Evolutionary conservation across 1,284 basidiomycete species (phyloP), one percentile per base, ranked within the genome.

Genomic region (Leccinum solheimii): DNA sequence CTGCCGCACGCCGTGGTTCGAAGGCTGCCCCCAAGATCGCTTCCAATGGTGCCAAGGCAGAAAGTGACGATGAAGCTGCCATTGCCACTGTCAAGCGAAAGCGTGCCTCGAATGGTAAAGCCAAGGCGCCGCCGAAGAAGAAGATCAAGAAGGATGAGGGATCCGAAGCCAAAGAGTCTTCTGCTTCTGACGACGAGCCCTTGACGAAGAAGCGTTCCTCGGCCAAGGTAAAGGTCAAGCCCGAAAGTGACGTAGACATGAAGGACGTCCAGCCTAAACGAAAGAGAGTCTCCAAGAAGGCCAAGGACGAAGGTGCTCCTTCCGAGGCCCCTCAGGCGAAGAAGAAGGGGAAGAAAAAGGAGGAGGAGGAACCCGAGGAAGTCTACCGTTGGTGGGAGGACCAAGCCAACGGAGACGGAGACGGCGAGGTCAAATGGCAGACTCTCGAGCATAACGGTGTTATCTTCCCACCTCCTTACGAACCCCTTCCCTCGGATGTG

Each of bases 401-500:
- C 51, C 82, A 89, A 68, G 80, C 79, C 23, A 80, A 87, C 62
- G 87, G 86, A 61, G 92, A 96, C 72, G 91, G 86, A 61, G 92
- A 96, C 72, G 91, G 86, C 5, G 82, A 86, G 30, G 81, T 86
- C 66, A 96, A 98, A 77, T 99, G 97, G 97, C 86, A 86, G 59
- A 96, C 92, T 10, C 84, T 99, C 54, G 88, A 95, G 72, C 97
- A 99, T 78, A 90, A 86, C 67, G 97, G 96, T 56, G 96, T 99
- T 40, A 85, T 96, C 66, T 99, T 99, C 79, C 97, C 97, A 62
- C 95, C 95, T 55, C 88, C 94, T 0, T 99, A 99, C 74, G 87
- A 94, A 66, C 86, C 92, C 10, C 80, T 98, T 53, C 96, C 97
- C 2, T 79, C 82, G 30, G 72, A 88, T 70, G 87, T 98, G 75